phyloP scores from a whole-genome alignment of 257 asterid species.

The Solanum tacnaense region DNA sequence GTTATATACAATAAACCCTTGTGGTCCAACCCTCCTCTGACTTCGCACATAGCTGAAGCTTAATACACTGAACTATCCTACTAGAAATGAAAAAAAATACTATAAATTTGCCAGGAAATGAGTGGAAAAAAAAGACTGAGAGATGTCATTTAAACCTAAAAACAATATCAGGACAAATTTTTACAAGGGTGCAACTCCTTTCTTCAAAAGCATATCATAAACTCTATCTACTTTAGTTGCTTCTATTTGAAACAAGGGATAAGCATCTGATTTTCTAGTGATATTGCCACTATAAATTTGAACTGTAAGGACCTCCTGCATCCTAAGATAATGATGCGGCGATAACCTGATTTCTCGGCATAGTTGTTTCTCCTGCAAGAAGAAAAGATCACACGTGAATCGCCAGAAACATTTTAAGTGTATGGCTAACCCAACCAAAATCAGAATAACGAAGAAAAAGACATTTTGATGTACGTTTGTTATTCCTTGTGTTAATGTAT shows the following conservation, averaged over 20 bases:
- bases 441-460: neutral
- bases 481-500: neutral
- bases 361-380: constrained; percentile 65
- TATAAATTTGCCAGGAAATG: neutral
- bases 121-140: neutral
- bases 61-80: neutral
- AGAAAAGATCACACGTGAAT: neutral
- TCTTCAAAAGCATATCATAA: constrained; percentile 63
- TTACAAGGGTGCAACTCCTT: constrained; percentile 40
- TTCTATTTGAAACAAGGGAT: constrained; percentile 54
- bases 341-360: constrained; percentile 62
- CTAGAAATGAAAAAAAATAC: neutral
- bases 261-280: constrained; percentile 64
- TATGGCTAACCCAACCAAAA: neutral
- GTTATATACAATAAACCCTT: neutral
- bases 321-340: constrained; percentile 54
- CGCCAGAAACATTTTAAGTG: neutral
- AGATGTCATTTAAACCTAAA: neutral
- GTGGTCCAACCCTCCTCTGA: neutral
- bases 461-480: neutral
- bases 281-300: constrained; percentile 52
- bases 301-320: constrained; percentile 49
- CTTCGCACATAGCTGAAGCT: neutral
- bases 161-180: neutral
- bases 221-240: constrained; percentile 60